Percentiles rank a stretch among this genome's conserved stretches.
phyloP scores from a whole-genome alignment of 2,329 filamentous ascomycete species.

The Penicillium sp. region DNA sequence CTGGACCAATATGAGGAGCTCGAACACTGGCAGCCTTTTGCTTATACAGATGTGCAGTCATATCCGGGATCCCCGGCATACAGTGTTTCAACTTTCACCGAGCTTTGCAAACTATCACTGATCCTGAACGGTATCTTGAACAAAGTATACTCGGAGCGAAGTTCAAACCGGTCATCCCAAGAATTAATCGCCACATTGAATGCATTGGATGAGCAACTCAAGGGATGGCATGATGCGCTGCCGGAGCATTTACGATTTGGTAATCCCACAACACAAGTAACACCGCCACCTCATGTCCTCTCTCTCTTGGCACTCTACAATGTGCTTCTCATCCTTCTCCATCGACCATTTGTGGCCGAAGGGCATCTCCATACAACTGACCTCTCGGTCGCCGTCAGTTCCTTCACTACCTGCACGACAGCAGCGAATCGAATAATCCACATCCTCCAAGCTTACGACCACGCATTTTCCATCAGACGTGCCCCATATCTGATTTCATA shows the following conservation, averaged over 20 bases:
- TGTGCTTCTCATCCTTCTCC: constrained; percentile 54
- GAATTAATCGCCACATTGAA: constrained; percentile 37
- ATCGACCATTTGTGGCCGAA: constrained; percentile 52
- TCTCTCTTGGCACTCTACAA: constrained; percentile 52
- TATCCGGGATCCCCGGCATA: constrained; percentile 34
- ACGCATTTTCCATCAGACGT: constrained; percentile 46
- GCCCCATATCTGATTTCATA: constrained; percentile 56
- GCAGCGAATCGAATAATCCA: constrained; percentile 49
- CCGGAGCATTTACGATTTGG: constrained; percentile 42
- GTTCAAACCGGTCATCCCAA: constrained; percentile 33
- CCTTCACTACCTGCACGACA: constrained; percentile 47
- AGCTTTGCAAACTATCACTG: constrained; percentile 45
- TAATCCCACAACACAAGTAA: constrained; percentile 29
- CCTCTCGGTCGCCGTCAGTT: constrained; percentile 44
- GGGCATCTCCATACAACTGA: constrained; percentile 44
- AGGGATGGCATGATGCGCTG: constrained; percentile 44
- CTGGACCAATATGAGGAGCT: constrained; percentile 51
- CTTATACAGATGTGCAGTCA: constrained; percentile 31
- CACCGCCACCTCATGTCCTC: constrained; percentile 48
- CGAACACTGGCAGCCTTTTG: constrained; percentile 53
- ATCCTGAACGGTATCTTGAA: constrained; percentile 50
- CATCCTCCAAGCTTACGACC: constrained; percentile 48
- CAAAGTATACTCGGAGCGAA: constrained; percentile 48
- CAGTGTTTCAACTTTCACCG: constrained; percentile 38
- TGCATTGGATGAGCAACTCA: constrained; percentile 44